A percentile compares a stretch with the other conserved stretches of the same genome.
Conservation (phyloP, 2,329 filamentous ascomycete genomes). For the Pseudodiploospora longispora region DNA sequence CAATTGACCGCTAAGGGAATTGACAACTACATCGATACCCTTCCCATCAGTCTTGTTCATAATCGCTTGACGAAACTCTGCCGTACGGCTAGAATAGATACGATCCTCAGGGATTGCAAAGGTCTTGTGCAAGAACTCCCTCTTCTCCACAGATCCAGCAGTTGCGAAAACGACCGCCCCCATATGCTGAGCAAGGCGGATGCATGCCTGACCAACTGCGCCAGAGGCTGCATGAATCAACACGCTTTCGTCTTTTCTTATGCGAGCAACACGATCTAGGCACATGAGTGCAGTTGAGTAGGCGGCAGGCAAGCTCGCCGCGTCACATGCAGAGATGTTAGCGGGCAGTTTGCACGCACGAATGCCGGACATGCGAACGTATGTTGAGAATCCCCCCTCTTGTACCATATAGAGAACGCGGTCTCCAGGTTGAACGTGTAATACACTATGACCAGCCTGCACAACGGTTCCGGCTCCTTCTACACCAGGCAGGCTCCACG, state of each 20-base stretch:
- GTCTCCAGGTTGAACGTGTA: slow-evolving; percentile 12
- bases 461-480: slow-evolving; percentile 18
- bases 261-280: slow-evolving; percentile 11
- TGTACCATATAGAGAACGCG: slow-evolving; percentile 10
- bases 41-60: slow-evolving; percentile 7
- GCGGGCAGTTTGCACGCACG: slow-evolving; percentile 8
- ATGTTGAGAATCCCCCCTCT: slow-evolving; percentile 13
- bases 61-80: slow-evolving; percentile 14
- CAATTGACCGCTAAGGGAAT: slow-evolving; percentile 9
- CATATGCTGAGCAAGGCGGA: slow-evolving; percentile 7
- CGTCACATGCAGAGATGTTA: slow-evolving; percentile 17
- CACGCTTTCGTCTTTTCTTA: slow-evolving; percentile 23
- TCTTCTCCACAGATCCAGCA: slow-evolving; percentile 18
- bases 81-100: slow-evolving; percentile 16
- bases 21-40: slow-evolving; percentile 12
- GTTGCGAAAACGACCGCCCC: slow-evolving; percentile 20
- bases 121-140: slow-evolving; percentile 15
- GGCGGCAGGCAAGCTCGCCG: slow-evolving; percentile 15
- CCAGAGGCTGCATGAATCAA: slow-evolving; percentile 22
- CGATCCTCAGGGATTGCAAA: slow-evolving; percentile 17
- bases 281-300: slow-evolving; percentile 8
- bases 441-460: slow-evolving; percentile 5
- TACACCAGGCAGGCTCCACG: slow-evolving; percentile 14
- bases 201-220: slow-evolving; percentile 12
- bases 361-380: slow-evolving; percentile 9